Conservation (phyloP, 108 stramenopile species). For the Skeletonema potamos region DNA sequence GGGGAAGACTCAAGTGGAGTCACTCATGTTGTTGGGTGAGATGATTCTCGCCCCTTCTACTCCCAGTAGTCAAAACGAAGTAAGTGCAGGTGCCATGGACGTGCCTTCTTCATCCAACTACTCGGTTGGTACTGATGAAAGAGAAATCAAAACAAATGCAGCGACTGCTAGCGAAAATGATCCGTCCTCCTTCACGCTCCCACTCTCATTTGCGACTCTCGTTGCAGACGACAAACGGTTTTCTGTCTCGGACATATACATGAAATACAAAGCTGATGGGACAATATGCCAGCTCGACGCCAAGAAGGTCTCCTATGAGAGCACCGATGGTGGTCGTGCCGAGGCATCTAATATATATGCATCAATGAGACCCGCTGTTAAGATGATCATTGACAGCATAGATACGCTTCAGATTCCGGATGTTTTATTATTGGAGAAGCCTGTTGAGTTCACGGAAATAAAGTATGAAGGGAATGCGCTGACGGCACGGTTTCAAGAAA, state of each 20-base stretch:
- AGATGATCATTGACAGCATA: conserved; percentile 17
- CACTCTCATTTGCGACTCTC: conserved; percentile 27
- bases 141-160: neutral
- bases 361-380: conserved; percentile 17
- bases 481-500: conserved; percentile 8
- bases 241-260: neutral
- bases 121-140: neutral
- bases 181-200: conserved; percentile 36
- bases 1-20: conserved; percentile 28
- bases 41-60: conserved; percentile 34
- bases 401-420: conserved; percentile 22
- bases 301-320: conserved; percentile 14
- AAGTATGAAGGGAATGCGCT: conserved; percentile 26
- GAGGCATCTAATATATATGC: conserved; percentile 3
- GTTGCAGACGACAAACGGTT: conserved; percentile 26
- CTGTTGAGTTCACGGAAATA: conserved; percentile 10
- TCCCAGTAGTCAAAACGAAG: neutral
- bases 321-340: conserved; percentile 11
- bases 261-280: conserved; percentile 28
- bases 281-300: conserved; percentile 18
- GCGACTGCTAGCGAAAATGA: neutral
- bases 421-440: conserved; percentile 12
- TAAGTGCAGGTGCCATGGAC: neutral
- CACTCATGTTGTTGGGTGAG: conserved; percentile 20
- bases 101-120: neutral